Percentiles rank a stretch among this genome's conserved stretches.
Evolutionary conservation across 768 basidiomycete species (phyloP).

Genomic region (Naganishia antarctica): DNA sequence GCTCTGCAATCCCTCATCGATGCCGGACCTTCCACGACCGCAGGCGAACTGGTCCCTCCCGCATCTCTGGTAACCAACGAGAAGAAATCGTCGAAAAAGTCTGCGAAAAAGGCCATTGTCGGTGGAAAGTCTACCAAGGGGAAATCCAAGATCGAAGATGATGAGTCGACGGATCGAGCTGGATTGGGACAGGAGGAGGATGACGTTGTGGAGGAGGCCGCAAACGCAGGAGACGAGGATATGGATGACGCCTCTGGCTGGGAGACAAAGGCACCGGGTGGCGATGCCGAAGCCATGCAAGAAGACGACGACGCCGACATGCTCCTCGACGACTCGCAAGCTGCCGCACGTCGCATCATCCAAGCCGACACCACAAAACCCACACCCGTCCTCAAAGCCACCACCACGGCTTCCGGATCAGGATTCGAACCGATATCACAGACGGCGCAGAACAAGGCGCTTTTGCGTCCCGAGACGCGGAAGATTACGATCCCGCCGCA

Average conservation of each 20-base stretch:
- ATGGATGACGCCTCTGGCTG: slow-evolving; percentile 22
- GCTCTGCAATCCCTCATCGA: slow-evolving; percentile 47
- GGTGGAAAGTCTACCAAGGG: slow-evolving; percentile 19
- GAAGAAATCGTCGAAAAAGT: slow-evolving; percentile 29
- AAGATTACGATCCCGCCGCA: slow-evolving; percentile 90
- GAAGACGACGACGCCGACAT: slow-evolving; percentile 52
- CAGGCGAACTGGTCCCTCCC: slow-evolving; percentile 30
- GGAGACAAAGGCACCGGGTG: neutral
- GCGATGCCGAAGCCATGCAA: slow-evolving; percentile 8
- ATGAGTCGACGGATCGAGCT: slow-evolving; percentile 22
- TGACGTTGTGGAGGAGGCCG: slow-evolving; percentile 23
- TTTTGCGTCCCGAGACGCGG: slow-evolving; percentile 73
- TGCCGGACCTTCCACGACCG: slow-evolving; percentile 41
- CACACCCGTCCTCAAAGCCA: slow-evolving; percentile 1
- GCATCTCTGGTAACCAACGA: slow-evolving; percentile 24
- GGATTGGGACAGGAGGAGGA: slow-evolving; percentile 23
- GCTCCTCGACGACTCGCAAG: slow-evolving; percentile 56
- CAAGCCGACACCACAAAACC: slow-evolving; percentile 14
- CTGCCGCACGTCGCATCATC: slow-evolving; percentile 18
- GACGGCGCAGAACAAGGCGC: slow-evolving; percentile 32
- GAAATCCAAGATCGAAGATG: slow-evolving; percentile 6
- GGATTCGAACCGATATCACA: slow-evolving; percentile 25
- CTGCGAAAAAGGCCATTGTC: slow-evolving; percentile 14
- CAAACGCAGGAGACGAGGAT: slow-evolving; percentile 14
- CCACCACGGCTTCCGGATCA: slow-evolving; percentile 8